These are phyloP conservation scores for Populus pruinosa DNA, from an alignment of 345 rosid species.

Conservation along the genomic window DNA sequence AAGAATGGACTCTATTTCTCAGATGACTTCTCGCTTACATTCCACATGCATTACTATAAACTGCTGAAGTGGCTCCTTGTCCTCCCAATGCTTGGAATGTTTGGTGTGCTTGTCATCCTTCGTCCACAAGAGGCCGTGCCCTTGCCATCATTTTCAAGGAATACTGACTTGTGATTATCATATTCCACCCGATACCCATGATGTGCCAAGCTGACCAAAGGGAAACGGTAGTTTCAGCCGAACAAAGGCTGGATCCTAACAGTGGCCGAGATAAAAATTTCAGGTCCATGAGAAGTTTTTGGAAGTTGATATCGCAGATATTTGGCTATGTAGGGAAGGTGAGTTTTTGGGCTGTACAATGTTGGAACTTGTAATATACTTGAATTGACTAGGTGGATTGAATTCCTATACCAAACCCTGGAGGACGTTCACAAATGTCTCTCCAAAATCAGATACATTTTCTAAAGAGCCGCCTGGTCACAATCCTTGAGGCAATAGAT, in stretches of 20 bases:
- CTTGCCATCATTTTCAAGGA: slow-evolving; percentile 86
- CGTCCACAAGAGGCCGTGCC: slow-evolving; percentile 92
- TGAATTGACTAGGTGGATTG: neutral
- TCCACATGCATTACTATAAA: slow-evolving; percentile 96
- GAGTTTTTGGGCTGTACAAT: slow-evolving; percentile 18
- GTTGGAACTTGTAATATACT: slow-evolving; percentile 33
- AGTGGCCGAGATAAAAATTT: neutral
- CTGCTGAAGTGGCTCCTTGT: slow-evolving; percentile 96
- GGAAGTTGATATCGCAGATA: neutral
- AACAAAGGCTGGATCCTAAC: neutral
- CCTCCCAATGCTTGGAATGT: slow-evolving; percentile 97
- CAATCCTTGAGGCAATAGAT: neutral
- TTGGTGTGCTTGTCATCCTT: slow-evolving; percentile 76
- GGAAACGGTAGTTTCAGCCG: slow-evolving; percentile 3
- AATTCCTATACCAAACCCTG: slow-evolving; percentile 1
- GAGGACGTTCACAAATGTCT: neutral
- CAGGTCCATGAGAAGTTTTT: neutral
- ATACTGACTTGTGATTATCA: slow-evolving; percentile 58
- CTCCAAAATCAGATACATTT: neutral
- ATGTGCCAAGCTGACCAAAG: slow-evolving; percentile 2
- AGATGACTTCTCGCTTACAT: slow-evolving; percentile 92
- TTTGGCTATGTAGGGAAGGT: neutral
- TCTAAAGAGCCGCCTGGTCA: neutral
- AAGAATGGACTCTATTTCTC: slow-evolving; percentile 88
- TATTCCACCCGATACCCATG: neutral